A percentile compares a stretch with the other conserved stretches of the same genome.
Evolutionary conservation across 306 rosid genomes (phyloP).

Genomic region (Trifolium dubium): DNA sequence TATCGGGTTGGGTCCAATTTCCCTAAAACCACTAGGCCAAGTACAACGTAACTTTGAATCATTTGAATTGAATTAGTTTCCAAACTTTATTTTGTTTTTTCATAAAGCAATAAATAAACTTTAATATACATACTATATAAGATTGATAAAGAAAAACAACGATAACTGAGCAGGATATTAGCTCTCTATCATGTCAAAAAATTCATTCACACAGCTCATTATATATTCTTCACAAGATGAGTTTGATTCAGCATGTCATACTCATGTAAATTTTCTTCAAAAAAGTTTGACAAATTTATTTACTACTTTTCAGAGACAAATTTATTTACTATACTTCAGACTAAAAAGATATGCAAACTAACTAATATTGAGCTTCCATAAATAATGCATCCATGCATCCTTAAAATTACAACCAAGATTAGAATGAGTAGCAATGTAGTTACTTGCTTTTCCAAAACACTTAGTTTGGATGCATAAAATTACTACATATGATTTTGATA

Average conservation of each 20-base stretch:
- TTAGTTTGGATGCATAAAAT: conserved; percentile 31
- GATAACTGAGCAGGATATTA: too few species aligned
- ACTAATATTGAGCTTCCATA: neutral
- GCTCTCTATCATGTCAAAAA: neutral
- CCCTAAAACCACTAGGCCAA: too few species aligned
- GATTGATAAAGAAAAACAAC: too few species aligned
- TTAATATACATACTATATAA: neutral
- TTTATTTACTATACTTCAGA: neutral
- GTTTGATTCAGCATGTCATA: neutral
- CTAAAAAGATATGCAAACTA: neutral
- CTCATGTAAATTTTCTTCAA: neutral
- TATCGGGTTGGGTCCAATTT: too few species aligned
- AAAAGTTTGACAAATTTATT: neutral
- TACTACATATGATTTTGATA: conserved; percentile 25
- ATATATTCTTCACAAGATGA: neutral
- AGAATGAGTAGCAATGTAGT: neutral
- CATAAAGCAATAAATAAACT: neutral
- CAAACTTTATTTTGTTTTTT: neutral
- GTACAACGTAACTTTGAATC: neutral
- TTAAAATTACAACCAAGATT: neutral
- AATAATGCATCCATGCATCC: neutral
- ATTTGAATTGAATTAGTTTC: neutral
- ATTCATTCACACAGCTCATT: too few species aligned
- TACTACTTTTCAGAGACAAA: too few species aligned
- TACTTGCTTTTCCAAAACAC: neutral